Conservation (phyloP, 2,329 filamentous ascomycete genomes). For the Hypoxylon sp. region DNA sequence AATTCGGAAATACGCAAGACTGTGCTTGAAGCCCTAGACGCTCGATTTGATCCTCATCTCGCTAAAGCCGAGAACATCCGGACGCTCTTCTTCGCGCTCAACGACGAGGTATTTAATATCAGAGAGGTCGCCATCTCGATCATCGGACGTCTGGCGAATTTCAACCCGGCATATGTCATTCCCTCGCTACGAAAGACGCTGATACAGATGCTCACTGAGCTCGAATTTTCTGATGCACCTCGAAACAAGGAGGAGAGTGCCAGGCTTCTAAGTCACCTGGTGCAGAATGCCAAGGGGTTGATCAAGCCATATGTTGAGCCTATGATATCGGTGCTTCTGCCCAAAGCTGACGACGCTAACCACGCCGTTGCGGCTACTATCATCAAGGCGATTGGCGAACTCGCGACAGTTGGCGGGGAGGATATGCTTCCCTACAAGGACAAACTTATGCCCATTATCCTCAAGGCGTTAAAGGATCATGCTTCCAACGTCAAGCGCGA, state of each 20-base stretch:
- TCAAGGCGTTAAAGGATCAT: slow-evolving; percentile 92
- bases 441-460: slow-evolving; percentile 91
- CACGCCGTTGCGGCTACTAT: slow-evolving; percentile 92
- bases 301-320: slow-evolving; percentile 98
- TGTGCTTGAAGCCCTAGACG: slow-evolving; percentile 87
- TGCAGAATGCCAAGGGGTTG: slow-evolving; percentile 89
- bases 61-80: slow-evolving; percentile 97
- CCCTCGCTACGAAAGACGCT: slow-evolving; percentile 93
- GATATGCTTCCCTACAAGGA: slow-evolving; percentile 94
- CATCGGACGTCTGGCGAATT: slow-evolving; percentile 87
- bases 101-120: slow-evolving; percentile 92
- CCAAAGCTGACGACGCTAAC: slow-evolving; percentile 86
- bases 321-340: slow-evolving; percentile 93
- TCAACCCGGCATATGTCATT: slow-evolving; percentile 97
- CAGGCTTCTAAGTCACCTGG: slow-evolving; percentile 88
- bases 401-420: slow-evolving; percentile 91
- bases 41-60: slow-evolving; percentile 95
- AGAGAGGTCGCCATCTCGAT: slow-evolving; percentile 95
- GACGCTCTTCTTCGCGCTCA: slow-evolving; percentile 92
- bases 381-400: slow-evolving; percentile 92
- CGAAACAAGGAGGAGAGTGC: slow-evolving; percentile 97
- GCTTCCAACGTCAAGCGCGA: slow-evolving; percentile 90
- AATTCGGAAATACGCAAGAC: slow-evolving; percentile 89
- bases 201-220: slow-evolving; percentile 93
- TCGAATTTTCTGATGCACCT: slow-evolving; percentile 94